phyloP scores from a whole-genome alignment of 2,329 filamentous ascomycete genomes.

The Pseudogymnoascus pannorum region DNA sequence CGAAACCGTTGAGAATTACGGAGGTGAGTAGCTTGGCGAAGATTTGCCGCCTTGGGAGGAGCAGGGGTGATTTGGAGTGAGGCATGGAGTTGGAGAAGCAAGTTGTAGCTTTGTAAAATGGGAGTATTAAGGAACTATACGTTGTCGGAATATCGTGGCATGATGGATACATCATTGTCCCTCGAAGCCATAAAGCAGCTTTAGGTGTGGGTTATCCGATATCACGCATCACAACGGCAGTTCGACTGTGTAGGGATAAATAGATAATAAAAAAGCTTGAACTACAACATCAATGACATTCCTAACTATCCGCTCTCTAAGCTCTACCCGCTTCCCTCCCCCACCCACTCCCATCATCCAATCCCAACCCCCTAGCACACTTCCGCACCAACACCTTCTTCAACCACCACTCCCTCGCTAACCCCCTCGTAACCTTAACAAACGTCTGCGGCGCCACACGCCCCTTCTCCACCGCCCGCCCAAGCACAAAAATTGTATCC shows the following conservation, averaged over 20 bases:
- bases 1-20: background rate
- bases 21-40: background rate
- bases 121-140: background rate
- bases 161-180: background rate
- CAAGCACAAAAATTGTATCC: conserved; percentile 79
- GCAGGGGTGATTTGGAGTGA: background rate
- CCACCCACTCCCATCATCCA: conserved; percentile 30
- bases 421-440: conserved; percentile 65
- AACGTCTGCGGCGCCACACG: conserved; percentile 66
- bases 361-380: conserved; percentile 68
- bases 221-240: background rate
- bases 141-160: background rate
- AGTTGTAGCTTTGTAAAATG: background rate
- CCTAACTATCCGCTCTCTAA: background rate
- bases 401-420: conserved; percentile 74
- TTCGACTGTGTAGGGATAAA: background rate
- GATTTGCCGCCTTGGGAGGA: background rate
- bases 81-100: background rate
- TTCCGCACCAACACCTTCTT: conserved; percentile 76
- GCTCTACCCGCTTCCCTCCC: background rate
- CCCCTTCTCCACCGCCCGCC: conserved; percentile 65
- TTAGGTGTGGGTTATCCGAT: background rate
- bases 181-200: background rate
- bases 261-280: background rate
- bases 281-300: background rate